Evolutionary conservation across 2,329 filamentous ascomycete genomes (phyloP), one percentile per base, ranked within the genome.

Genomic region (Graphilbum ipis-grandicollis): DNA sequence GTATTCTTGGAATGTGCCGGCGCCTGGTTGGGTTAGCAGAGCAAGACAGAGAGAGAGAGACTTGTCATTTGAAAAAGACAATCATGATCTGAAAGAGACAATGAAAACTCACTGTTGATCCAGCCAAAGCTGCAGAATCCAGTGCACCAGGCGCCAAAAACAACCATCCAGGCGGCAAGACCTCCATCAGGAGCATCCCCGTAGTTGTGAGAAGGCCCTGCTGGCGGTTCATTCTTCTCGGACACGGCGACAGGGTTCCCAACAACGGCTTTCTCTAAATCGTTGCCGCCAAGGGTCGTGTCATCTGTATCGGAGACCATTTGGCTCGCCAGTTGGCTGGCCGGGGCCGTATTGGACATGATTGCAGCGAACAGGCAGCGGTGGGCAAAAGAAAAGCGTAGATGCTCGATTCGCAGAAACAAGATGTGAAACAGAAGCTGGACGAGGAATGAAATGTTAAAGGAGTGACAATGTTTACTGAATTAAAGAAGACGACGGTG

Each of bases 1-100:
- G 47, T 73, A 71, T 17, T 64, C 60, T 46, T 75, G 69, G 44
- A 75, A 75, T 13, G 66, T 56, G 8, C 69, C 70, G 14, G 62
- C 48, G 30, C 54, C 55, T 58, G 19, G 37, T 17, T 4, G 25
- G 17, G 7, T 25, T 17, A 31, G n/a, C 12, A 31, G 4, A 7
- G 29, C 6, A 5, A 28, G 6, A 31, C 29, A 31, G 18, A 5
- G 14, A 28, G 10, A 28, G 10, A 9, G 23, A 25, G 10, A 32
- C 6, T 22, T 5, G 29, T 33, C 9, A 18, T n/a, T n/a, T n/a
- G n/a, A 17, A 13, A 19, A 9, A 13, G 3, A 19, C 6, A 31
- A 19, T 19, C 6, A 19, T 12, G 23, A 23, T n/a, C 3, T 12
- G n/a, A 2, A 31, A 13, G 30, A 21, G 22, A 23, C 4, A 17